Conservation (phyloP, 176 grass and related monocot genomes). For the Pontederia paniculata region DNA sequence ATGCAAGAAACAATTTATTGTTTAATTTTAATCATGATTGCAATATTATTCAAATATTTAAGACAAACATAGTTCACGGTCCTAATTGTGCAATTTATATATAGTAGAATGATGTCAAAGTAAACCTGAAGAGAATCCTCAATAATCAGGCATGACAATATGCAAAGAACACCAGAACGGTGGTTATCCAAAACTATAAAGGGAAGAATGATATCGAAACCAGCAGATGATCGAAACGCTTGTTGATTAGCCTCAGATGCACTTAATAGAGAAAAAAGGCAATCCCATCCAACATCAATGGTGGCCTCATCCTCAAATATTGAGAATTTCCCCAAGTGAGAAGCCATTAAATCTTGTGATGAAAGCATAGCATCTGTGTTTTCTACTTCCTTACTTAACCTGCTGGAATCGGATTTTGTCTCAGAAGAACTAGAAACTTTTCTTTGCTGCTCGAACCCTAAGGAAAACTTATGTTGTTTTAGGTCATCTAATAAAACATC, state of each 20-base stretch:
- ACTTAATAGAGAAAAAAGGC: constrained; percentile 91
- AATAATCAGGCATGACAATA: constrained; percentile 91
- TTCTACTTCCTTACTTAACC: constrained; percentile 51
- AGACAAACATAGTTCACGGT: too few relatives aligned
- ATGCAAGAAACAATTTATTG: too few relatives aligned
- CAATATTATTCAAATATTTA: too few relatives aligned
- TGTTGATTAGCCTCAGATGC: constrained; percentile 93
- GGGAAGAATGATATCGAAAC: constrained; percentile 71
- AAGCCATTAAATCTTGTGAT: constrained; percentile 52
- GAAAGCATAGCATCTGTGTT: constrained; percentile 75
- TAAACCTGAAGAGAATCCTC: constrained; percentile 95
- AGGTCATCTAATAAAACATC: constrained; percentile 93
- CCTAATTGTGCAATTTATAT: background rate
- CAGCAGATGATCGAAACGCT: constrained; percentile 74
- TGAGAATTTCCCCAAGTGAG: constrained; percentile 47
- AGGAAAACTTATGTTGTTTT: constrained; percentile 88
- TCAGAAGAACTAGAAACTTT: constrained; percentile 48
- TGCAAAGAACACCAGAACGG: constrained; percentile 63
- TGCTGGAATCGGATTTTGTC: constrained; percentile 28
- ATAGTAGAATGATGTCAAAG: constrained; percentile 8
- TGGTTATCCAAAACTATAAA: constrained; percentile 76
- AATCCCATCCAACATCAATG: constrained; percentile 92
- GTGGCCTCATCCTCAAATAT: constrained; percentile 97
- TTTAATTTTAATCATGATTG: too few relatives aligned
- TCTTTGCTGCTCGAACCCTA: constrained; percentile 50